Percentiles rank a stretch among this genome's conserved stretches.
phyloP scores from a whole-genome alignment of 768 basidiomycete species.

The Imleria badia region DNA sequence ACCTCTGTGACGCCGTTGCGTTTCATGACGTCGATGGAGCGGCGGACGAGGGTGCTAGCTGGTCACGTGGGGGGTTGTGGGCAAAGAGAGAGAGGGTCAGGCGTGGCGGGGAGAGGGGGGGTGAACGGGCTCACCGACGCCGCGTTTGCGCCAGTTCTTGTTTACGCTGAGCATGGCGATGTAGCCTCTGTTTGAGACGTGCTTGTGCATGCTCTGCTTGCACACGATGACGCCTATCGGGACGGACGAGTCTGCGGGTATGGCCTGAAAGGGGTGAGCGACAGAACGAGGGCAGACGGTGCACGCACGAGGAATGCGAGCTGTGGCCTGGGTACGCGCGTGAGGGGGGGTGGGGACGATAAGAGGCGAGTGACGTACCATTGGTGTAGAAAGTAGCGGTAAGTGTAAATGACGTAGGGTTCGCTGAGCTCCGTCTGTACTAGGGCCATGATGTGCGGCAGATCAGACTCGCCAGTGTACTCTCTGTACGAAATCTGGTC shows the following conservation, averaged over 20 bases:
- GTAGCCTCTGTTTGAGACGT: slow-evolving; percentile 82
- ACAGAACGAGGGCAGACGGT: fast-evolving
- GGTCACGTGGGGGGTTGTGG: slow-evolving; percentile 13
- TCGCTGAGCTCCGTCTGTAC: slow-evolving; percentile 93
- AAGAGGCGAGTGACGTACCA: slow-evolving; percentile 58
- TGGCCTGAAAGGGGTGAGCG: slow-evolving; percentile 23
- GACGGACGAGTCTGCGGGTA: slow-evolving; percentile 33
- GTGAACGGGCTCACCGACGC: slow-evolving; percentile 70
- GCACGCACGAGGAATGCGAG: slow-evolving; percentile 70
- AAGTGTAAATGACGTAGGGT: slow-evolving; percentile 95
- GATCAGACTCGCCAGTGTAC: slow-evolving; percentile 75
- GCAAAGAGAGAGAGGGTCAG: neutral
- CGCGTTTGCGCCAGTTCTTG: slow-evolving; percentile 81
- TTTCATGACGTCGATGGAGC: slow-evolving; percentile 85
- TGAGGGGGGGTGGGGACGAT: neutral
- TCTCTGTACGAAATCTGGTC: slow-evolving; percentile 57
- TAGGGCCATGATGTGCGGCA: slow-evolving; percentile 81
- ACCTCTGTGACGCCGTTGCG: slow-evolving; percentile 84
- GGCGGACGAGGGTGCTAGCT: slow-evolving; percentile 85
- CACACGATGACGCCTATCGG: slow-evolving; percentile 94
- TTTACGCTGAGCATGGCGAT: slow-evolving; percentile 97
- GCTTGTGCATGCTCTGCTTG: slow-evolving; percentile 90
- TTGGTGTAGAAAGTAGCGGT: slow-evolving; percentile 93
- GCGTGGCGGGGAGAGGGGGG: neutral
- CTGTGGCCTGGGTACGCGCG: slow-evolving; percentile 64